These are phyloP conservation scores for Saccharomyces hybrid DNA, from an alignment of 1,139 yeast species.

Conservation along the genomic window DNA sequence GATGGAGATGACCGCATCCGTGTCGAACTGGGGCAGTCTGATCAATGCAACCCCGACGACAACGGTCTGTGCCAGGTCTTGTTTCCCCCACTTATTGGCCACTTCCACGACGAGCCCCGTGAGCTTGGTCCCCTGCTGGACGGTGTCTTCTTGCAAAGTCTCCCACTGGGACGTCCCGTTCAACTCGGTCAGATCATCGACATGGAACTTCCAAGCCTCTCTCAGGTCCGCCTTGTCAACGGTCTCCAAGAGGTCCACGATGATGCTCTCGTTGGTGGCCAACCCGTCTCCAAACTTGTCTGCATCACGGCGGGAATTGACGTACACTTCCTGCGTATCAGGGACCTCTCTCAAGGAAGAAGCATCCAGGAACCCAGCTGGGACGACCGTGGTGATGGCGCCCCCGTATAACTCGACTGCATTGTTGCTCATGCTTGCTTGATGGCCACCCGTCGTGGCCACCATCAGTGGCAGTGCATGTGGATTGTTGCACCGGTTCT, in stretches of 20 bases:
- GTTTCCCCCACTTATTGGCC: slow-evolving; percentile 43
- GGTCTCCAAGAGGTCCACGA: slow-evolving; percentile 63
- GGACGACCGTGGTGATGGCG: slow-evolving; percentile 53
- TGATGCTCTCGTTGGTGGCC: slow-evolving; percentile 50
- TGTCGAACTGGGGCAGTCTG: slow-evolving; percentile 42
- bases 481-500: background rate
- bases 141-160: slow-evolving; percentile 12
- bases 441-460: background rate
- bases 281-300: slow-evolving; percentile 33
- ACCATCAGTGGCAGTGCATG: background rate
- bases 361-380: slow-evolving; percentile 58
- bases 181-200: slow-evolving; percentile 36
- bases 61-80: slow-evolving; percentile 33
- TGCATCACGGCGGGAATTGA: slow-evolving; percentile 34
- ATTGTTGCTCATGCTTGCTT: background rate
- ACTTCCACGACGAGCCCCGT: slow-evolving; percentile 20
- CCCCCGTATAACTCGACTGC: slow-evolving; percentile 59
- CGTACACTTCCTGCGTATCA: slow-evolving; percentile 81
- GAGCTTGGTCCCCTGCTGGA: slow-evolving; percentile 8
- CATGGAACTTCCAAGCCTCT: slow-evolving; percentile 36
- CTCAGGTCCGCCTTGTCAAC: slow-evolving; percentile 37
- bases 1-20: slow-evolving; percentile 59
- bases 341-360: slow-evolving; percentile 72
- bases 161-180: slow-evolving; percentile 32
- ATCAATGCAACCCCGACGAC: slow-evolving; percentile 49